A percentile compares a stretch with the other conserved stretches of the same genome.
Conservation (phyloP, 2,329 filamentous ascomycete species). For the Phialemonium atrogriseum region DNA sequence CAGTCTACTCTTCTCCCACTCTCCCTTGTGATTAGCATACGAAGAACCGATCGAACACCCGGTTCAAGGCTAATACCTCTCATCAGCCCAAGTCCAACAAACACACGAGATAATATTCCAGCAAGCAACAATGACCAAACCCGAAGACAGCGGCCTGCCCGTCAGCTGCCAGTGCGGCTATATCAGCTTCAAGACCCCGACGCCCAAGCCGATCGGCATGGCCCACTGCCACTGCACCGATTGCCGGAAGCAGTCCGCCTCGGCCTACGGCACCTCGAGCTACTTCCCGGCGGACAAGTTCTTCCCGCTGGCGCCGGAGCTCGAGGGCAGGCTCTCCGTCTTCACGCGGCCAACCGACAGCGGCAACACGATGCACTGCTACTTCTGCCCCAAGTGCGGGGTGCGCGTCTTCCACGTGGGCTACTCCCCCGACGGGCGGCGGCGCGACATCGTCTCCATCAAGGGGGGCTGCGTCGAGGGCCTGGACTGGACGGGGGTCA, state of each 20-base stretch:
- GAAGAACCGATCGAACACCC: too few species aligned
- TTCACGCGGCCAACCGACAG: conserved; percentile 30
- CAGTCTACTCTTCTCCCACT: too few species aligned
- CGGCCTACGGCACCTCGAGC: conserved; percentile 37
- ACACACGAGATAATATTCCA: too few species aligned
- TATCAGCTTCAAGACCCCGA: conserved; percentile 1
- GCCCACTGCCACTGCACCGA: conserved; percentile 39
- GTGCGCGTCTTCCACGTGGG: conserved; percentile 21
- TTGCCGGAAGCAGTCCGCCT: conserved; percentile 35
- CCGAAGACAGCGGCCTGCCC: conserved; percentile 1
- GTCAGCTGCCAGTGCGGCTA: conserved; percentile 4
- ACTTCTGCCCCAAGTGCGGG: conserved; percentile 30
- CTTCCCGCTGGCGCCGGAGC: conserved; percentile 27
- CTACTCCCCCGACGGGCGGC: conserved; percentile 15
- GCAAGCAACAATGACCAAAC: neutral
- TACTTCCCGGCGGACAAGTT: conserved; percentile 30
- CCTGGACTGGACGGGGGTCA: conserved; percentile 19
- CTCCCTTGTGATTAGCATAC: too few species aligned
- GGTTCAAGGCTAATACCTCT: too few species aligned
- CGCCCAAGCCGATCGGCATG: conserved; percentile 21
- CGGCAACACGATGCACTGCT: conserved; percentile 34
- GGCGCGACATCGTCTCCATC: conserved; percentile 15
- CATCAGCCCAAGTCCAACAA: too few species aligned
- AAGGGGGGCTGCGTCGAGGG: conserved; percentile 23
- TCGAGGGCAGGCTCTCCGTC: conserved; percentile 22